phyloP scores from a whole-genome alignment of 2,329 filamentous ascomycete genomes.

The Monosporascus sp. region DNA sequence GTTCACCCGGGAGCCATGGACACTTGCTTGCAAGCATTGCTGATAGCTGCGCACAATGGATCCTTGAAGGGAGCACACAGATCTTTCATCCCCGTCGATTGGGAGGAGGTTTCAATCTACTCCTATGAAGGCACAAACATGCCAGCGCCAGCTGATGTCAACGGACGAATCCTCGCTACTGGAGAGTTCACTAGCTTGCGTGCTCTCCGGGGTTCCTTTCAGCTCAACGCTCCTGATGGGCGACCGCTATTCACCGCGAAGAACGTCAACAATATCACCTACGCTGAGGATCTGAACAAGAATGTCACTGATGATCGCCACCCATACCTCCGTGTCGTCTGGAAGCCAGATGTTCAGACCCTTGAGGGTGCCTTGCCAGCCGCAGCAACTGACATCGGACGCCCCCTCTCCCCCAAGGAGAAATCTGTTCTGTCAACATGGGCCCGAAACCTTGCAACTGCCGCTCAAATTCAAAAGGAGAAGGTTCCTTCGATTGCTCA shows the following conservation, averaged over 20 bases:
- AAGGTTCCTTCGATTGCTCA: not conserved
- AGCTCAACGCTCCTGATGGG: constrained; percentile 4
- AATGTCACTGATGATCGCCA: constrained; percentile 7
- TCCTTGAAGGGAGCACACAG: constrained; percentile 5
- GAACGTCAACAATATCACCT: constrained; percentile 6
- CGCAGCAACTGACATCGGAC: constrained; percentile 5
- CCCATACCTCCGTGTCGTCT: constrained; percentile 8
- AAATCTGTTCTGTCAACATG: constrained; percentile 5
- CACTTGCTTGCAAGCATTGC: constrained; percentile 1
- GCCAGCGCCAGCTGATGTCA: constrained; percentile 1
- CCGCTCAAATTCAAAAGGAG: not conserved
- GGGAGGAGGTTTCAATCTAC: constrained; percentile 7
- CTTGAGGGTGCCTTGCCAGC: constrained; percentile 4
- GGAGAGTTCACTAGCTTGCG: constrained; percentile 5
- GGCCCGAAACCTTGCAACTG: constrained; percentile 1
- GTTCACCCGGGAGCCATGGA: constrained; percentile 9
- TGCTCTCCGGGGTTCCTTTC: constrained; percentile 3
- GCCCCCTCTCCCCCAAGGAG: constrained; percentile 4
- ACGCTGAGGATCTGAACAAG: constrained; percentile 7
- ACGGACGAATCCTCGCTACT: constrained; percentile 5
- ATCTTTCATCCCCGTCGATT: constrained; percentile 6
- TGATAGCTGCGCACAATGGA: constrained; percentile 6
- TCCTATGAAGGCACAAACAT: constrained; percentile 8
- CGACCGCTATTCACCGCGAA: constrained; percentile 6
- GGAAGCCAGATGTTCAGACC: constrained; percentile 8